Evolutionary conservation across 2,329 filamentous ascomycete genomes (phyloP), one percentile per base, ranked within the genome.

Genomic region (Aspergillus tanneri): DNA sequence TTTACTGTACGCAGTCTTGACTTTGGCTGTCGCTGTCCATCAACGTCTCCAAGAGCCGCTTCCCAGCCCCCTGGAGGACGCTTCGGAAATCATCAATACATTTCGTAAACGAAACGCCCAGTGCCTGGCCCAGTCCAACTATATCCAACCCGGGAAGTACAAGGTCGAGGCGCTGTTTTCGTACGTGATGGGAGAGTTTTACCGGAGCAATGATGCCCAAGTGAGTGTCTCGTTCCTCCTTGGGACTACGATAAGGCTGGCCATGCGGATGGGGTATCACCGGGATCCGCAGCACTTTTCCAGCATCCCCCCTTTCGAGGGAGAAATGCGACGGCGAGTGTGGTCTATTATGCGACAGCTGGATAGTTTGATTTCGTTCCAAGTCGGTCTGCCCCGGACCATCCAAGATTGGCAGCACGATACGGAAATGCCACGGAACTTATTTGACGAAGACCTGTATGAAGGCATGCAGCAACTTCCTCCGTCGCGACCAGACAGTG

Each of bases 331-430:
- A 40, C 63, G 73, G 14, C 69, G 73, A 9, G 43, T 69, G 3
- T 76, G 73, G 73, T 58, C 62, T 14, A 57, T 68, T 27, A 52
- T 72, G 7, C 62, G 61, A 22, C 82, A 85, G 60, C 72, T 86
- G 43, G 84, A 87, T 57, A 67, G 80, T 2, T 67, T 87, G 12
- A 74, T 81, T 1, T 77, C 81, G 1, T 85, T 85, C 57, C 82
- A 86, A 57, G 74, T 86, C 50, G 84, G 84, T 1, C 67, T 87
- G 11, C 84, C 84, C 5, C 77, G 77, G 52, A 81, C 83, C 70
- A 74, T 85, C 35, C 73, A 80, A 47, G 73, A 76, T 21, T 79
- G 83, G 53, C 80, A 84, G 43, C 79, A 76, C 35, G 84, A 87
- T 58, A 82, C 81, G 0, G 62, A 68, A 7, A 60, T 77, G n/a